Percentiles rank a stretch among this genome's conserved stretches.
phyloP scores from a whole-genome alignment of 257 asterid species.

The Plantago elongata region DNA sequence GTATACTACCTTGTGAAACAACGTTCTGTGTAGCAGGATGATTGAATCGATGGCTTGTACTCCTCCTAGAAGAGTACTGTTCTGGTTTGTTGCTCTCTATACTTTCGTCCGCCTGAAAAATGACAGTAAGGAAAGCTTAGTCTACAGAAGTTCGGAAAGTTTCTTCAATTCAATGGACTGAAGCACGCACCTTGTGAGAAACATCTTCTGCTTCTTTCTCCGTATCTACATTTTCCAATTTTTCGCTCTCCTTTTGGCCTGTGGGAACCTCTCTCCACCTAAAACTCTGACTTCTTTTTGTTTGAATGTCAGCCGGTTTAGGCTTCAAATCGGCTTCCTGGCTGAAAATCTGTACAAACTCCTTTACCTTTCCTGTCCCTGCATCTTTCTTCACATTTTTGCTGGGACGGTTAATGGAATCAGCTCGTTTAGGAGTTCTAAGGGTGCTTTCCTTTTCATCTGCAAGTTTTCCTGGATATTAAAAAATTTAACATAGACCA shows the following conservation, averaged over 20 bases:
- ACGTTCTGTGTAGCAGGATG: constrained; percentile 29
- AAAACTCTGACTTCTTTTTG: constrained; percentile 31
- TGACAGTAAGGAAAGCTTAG: background rate
- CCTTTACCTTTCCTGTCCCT: constrained; percentile 40
- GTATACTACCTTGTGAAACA: constrained; percentile 44
- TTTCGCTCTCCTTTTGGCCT: constrained; percentile 34
- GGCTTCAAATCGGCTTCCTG: constrained; percentile 37
- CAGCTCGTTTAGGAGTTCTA: constrained; percentile 19
- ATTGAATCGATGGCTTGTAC: constrained; percentile 17
- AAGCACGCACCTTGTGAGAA: constrained; percentile 37
- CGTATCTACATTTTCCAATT: constrained; percentile 23
- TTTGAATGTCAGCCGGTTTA: constrained; percentile 25
- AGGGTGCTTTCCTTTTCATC: constrained; percentile 28
- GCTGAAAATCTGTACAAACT: constrained; percentile 70
- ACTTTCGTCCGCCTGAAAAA: constrained; percentile 43
- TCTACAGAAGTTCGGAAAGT: background rate
- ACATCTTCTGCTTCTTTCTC: constrained; percentile 28
- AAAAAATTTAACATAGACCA: background rate
- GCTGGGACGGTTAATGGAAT: constrained; percentile 13
- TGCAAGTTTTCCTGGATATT: constrained; percentile 28
- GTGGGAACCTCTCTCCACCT: constrained; percentile 34
- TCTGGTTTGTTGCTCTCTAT: constrained; percentile 30
- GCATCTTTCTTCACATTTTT: constrained; percentile 37
- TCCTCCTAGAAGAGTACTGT: constrained; percentile 25
- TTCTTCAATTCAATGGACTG: background rate